Evolutionary conservation across 805 yeast species (phyloP).

Genomic region (Torulaspora indica): DNA sequence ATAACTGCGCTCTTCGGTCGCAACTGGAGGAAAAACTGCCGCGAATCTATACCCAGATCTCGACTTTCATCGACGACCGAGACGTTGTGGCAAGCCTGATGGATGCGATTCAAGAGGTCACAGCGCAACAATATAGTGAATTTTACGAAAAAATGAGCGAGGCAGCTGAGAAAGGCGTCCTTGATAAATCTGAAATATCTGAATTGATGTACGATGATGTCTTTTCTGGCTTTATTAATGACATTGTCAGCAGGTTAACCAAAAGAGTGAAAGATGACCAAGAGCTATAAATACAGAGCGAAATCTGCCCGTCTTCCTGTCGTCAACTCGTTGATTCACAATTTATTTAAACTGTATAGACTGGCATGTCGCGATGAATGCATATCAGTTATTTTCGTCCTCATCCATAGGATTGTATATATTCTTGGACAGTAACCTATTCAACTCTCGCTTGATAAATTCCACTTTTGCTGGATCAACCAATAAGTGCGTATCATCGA

Average conservation of each 20-base stretch:
- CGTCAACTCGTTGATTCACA: too few relatives aligned
- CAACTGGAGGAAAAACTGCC: conserved; percentile 54
- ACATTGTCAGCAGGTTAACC: conserved; percentile 24
- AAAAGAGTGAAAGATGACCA: not conserved
- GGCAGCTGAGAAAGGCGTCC: conserved; percentile 20
- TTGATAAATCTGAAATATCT: conserved; percentile 37
- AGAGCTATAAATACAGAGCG: not conserved
- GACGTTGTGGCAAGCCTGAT: conserved; percentile 49
- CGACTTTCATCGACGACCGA: conserved; percentile 51
- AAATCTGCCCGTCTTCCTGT: not conserved
- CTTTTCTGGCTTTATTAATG: conserved; percentile 46
- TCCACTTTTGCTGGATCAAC: conserved; percentile 75
- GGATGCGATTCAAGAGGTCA: conserved; percentile 62
- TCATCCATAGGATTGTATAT: conserved; percentile 81
- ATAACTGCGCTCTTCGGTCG: conserved; percentile 42
- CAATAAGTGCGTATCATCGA: conserved; percentile 86
- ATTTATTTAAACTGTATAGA: not conserved
- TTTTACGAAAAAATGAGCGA: conserved; percentile 41
- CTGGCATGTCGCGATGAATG: not conserved
- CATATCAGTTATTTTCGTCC: conserved; percentile 41
- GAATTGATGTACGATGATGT: conserved; percentile 63
- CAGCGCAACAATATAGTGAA: conserved; percentile 52
- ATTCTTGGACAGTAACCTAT: conserved; percentile 70
- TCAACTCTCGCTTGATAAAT: conserved; percentile 71
- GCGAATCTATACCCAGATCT: conserved; percentile 48